A percentile compares a stretch with the other conserved stretches of the same genome.
phyloP scores from a whole-genome alignment of 495 filamentous ascomycete genomes.

The Hypoxylon trugodes region DNA sequence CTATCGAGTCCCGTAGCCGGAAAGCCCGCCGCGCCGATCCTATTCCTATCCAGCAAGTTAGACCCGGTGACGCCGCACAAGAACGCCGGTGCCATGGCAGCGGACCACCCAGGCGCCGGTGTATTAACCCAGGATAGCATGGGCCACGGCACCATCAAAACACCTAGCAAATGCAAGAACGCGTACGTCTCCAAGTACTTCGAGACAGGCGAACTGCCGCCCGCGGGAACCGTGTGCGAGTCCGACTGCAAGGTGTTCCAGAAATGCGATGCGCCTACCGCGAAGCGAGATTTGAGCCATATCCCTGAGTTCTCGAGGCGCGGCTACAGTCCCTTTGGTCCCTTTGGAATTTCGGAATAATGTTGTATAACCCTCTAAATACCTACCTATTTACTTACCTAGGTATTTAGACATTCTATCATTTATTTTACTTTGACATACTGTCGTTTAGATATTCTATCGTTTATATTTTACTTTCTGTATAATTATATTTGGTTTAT shows the following conservation, averaged over 20 bases:
- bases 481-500: too few species aligned
- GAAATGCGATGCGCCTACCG: background rate
- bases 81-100: conserved; percentile 41
- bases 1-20: background rate
- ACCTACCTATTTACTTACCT: too few species aligned
- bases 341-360: too few species aligned
- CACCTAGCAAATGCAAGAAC: conserved; percentile 38
- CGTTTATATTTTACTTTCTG: too few species aligned
- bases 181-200: conserved; percentile 39
- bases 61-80: conserved; percentile 48
- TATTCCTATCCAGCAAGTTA: conserved; percentile 42
- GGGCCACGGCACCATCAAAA: conserved; percentile 40
- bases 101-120: conserved; percentile 30
- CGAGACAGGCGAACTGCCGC: conserved; percentile 40
- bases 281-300: background rate
- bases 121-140: conserved; percentile 43
- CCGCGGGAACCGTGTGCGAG: conserved; percentile 35
- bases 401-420: too few species aligned
- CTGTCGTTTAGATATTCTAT: too few species aligned
- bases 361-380: too few species aligned
- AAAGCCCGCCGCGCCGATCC: conserved; percentile 38
- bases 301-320: background rate
- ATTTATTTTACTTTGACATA: too few species aligned
- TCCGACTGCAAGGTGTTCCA: conserved; percentile 36
- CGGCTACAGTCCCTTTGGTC: too few species aligned